A percentile compares a stretch with the other conserved stretches of the same genome.
Evolutionary conservation across 2,329 filamentous ascomycete genomes (phyloP).

Genomic region (Monilinia vaccinii-corymbosi): DNA sequence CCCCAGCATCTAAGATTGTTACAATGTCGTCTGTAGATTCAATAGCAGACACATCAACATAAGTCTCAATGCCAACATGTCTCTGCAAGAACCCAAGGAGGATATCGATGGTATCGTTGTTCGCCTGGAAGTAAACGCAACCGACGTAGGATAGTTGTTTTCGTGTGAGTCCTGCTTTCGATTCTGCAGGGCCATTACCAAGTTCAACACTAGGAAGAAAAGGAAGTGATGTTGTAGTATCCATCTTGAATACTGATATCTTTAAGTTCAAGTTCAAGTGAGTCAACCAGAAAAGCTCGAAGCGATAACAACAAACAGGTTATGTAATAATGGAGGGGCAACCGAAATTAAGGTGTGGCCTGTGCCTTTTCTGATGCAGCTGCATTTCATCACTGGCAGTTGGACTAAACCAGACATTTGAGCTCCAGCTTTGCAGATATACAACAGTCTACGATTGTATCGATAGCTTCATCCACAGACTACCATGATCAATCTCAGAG

Average conservation of each 20-base stretch:
- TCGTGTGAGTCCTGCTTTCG: slow-evolving; percentile 45
- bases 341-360: slow-evolving; percentile 16
- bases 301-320: neutral
- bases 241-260: slow-evolving; percentile 37
- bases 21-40: slow-evolving; percentile 63
- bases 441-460: neutral
- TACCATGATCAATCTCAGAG: neutral
- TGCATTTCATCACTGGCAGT: slow-evolving; percentile 1
- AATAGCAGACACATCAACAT: slow-evolving; percentile 68
- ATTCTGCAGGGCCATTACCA: slow-evolving; percentile 38
- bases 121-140: slow-evolving; percentile 48
- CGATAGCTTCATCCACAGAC: neutral
- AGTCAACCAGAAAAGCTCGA: slow-evolving; percentile 9
- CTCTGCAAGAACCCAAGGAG: slow-evolving; percentile 37
- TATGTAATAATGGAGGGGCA: slow-evolving; percentile 19
- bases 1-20: slow-evolving; percentile 75
- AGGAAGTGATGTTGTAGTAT: slow-evolving; percentile 54
- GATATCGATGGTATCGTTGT: slow-evolving; percentile 22
- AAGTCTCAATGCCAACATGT: slow-evolving; percentile 50
- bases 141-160: slow-evolving; percentile 52
- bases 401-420: neutral
- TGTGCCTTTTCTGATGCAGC: slow-evolving; percentile 8
- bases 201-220: slow-evolving; percentile 51
- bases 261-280: neutral
- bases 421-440: neutral